These are phyloP conservation scores for Mycena latifolia DNA, from an alignment of 768 basidiomycete species.

Conservation along the genomic window DNA sequence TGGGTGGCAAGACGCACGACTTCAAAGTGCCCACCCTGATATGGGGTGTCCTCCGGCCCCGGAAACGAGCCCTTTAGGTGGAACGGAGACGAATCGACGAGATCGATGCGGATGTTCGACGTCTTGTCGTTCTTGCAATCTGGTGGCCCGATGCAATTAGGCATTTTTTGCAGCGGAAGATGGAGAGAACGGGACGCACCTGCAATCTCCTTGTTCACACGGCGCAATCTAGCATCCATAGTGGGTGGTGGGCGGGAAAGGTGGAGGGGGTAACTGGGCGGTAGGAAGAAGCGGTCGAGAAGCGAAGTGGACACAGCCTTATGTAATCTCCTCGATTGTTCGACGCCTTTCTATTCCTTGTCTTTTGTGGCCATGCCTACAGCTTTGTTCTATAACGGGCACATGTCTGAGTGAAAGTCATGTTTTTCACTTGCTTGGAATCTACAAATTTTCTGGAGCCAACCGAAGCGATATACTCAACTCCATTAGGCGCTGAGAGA, in stretches of 20 bases:
- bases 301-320: neutral
- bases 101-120: slow-evolving; percentile 87
- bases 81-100: slow-evolving; percentile 90
- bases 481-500: no score
- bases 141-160: slow-evolving; percentile 42
- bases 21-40: slow-evolving; percentile 91
- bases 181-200: slow-evolving; percentile 57
- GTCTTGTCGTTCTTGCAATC: slow-evolving; percentile 97
- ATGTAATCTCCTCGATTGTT: slow-evolving; percentile 11
- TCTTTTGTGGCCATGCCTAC: neutral
- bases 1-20: slow-evolving; percentile 70
- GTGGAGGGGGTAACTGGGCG: neutral
- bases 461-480: no score
- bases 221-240: slow-evolving; percentile 90
- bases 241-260: neutral
- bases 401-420: no score
- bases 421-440: no score
- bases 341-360: slow-evolving; percentile 1
- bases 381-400: neutral
- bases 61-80: slow-evolving; percentile 93
- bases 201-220: slow-evolving; percentile 95
- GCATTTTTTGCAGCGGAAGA: neutral
- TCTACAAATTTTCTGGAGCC: no score
- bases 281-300: neutral
- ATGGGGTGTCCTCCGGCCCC: slow-evolving; percentile 94